Conservation (phyloP, 2,329 filamentous ascomycete species). For the Aspergillus uvarum region DNA sequence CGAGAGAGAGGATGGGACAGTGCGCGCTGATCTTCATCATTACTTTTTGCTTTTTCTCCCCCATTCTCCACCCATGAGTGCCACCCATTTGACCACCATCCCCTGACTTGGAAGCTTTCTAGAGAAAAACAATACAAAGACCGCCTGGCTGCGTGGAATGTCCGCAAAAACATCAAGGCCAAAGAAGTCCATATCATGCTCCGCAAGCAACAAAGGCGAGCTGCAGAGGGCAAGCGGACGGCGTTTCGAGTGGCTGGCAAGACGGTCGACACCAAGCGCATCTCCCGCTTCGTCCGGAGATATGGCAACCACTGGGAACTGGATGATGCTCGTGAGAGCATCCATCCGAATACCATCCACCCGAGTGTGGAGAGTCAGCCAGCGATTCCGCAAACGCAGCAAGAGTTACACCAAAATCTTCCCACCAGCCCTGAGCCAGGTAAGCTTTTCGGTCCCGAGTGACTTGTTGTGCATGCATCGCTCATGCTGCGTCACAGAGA, state of each 20-base stretch:
- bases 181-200: constrained; percentile 40
- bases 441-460: constrained; percentile 17
- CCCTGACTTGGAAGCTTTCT: constrained; percentile 17
- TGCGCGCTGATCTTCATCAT: constrained; percentile 6
- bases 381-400: constrained; percentile 4
- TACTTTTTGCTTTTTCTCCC: constrained; percentile 14
- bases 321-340: constrained; percentile 12
- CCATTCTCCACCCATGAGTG: constrained; percentile 4
- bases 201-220: constrained; percentile 39
- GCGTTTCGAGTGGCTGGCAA: constrained; percentile 37
- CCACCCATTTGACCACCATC: not conserved
- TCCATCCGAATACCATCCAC: not conserved
- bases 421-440: constrained; percentile 35
- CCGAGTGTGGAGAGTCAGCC: not conserved
- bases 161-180: constrained; percentile 41
- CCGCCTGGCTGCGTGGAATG: constrained; percentile 37
- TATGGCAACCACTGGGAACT: constrained; percentile 30
- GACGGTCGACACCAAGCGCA: constrained; percentile 35
- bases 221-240: constrained; percentile 38
- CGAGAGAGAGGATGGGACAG: constrained; percentile 1
- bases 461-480: not conserved
- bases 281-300: constrained; percentile 36
- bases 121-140: constrained; percentile 44
- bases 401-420: constrained; percentile 7
- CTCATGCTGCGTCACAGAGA: constrained; percentile 24